Base-by-base conservation (phyloP, 495 filamentous ascomycete species). In the Xanthoparmelia taractica region DNA sequence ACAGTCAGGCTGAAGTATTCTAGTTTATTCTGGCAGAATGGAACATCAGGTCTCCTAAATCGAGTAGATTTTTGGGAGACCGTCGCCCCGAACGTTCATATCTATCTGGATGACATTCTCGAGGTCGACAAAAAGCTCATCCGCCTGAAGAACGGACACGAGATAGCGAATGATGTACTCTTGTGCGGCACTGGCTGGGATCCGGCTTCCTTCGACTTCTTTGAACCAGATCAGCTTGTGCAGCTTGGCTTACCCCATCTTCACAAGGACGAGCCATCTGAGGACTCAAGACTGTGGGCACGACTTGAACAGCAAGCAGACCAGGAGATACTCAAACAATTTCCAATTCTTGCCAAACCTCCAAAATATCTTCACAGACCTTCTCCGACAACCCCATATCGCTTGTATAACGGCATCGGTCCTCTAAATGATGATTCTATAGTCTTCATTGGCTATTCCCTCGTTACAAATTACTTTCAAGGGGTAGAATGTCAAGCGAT, bases 401-500 rank as follows among this genome's bases (percentile, higher is more conserved):
- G 77, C 15, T 64, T 79, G 4, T 77, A 78, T 63, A 69, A 75
- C 33, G 61, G 63, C 15, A 76, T 77, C 33, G 72, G 69, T 29
- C 73, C 76, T 7, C 58, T 75, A 8, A 31, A 68, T 15, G 76
- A 79, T 66, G 20, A 33, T 12, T 60, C 63, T 6, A 78, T 80
- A 43, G 71, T 69, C 23, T 78, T 81, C 61, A 65, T 81, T 25
- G 72, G 77, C n/a, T 63, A 73, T 38, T 54, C 69, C 20, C 43
- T 64, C 12, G 58, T 75, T 15, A 63, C 68, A 4, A 78, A 78
- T 54, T 66, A 71, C 48, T 77, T 77, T 65, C 69, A 69, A 61
- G 71, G 64, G 12, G 75, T 73, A 43, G 75, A 78, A 66, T 71
- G 69, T n/a, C 79, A 80, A 65, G 67, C 77, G 12, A 72, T 78